Percentiles rank a stretch among this genome's conserved stretches.
These are phyloP conservation scores for Chytriomyces sp. DNA, from an alignment of 192 early-diverging fungal species.

Conservation along the genomic window DNA sequence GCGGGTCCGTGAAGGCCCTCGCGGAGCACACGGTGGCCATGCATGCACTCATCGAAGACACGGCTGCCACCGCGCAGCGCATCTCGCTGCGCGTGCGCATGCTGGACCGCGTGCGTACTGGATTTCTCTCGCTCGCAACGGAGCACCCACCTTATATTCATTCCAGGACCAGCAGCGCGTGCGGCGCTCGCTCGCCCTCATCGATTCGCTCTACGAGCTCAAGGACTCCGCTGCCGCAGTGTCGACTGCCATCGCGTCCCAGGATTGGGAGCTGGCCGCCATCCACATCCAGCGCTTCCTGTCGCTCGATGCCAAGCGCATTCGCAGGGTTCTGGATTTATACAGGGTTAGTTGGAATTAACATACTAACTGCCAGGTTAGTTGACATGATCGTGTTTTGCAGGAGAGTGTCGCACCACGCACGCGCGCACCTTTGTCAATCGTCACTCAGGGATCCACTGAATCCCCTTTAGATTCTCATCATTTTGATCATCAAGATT, in stretches of 20 bases:
- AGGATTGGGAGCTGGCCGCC: conserved; percentile 74
- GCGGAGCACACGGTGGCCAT: background rate
- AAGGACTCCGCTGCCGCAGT: conserved; percentile 67
- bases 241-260: conserved; percentile 58
- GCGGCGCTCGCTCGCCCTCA: conserved; percentile 65
- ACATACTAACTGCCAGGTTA: no score
- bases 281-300: conserved; percentile 63
- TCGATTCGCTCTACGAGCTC: conserved; percentile 70
- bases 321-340: conserved; percentile 67
- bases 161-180: conserved; percentile 60
- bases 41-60: conserved; percentile 56
- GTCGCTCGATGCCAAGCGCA: conserved; percentile 55
- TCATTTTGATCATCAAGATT: background rate
- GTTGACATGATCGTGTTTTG: no score
- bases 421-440: no score
- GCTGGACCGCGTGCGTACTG: conserved; percentile 78
- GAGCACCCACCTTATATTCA: background rate
- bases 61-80: conserved; percentile 72
- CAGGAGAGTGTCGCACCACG: no score
- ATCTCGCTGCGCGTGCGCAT: conserved; percentile 85
- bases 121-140: conserved; percentile 5
- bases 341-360: conserved; percentile 32
- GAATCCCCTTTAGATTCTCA: no score
- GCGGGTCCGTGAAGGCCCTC: background rate
- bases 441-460: no score